A percentile compares a stretch with the other conserved stretches of the same genome.
These are phyloP conservation scores for Naegleria fowleri DNA, from an alignment of 208 protist genomes.

Conservation along the genomic window DNA sequence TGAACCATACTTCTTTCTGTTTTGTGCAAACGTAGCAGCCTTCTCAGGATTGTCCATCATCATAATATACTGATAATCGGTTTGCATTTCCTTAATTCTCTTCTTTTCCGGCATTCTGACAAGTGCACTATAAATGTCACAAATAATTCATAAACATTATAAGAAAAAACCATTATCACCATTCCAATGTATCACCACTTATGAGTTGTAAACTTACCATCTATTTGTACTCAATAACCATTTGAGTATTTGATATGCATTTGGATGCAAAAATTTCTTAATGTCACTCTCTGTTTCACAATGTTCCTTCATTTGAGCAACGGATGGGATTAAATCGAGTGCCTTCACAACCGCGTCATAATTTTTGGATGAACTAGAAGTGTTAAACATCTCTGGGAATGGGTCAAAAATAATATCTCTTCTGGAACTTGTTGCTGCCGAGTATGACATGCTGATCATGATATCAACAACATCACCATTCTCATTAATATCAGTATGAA, in stretches of 20 bases:
- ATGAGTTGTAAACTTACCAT: not conserved
- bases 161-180: no score
- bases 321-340: not conserved
- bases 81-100: not conserved
- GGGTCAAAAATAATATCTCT: slow-evolving; percentile 12
- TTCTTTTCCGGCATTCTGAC: not conserved
- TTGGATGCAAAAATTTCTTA: not conserved
- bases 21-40: not conserved
- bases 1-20: slow-evolving; percentile 9
- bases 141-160: not conserved
- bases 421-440: not conserved
- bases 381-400: not conserved
- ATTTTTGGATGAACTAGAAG: not conserved
- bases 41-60: slow-evolving; percentile 24
- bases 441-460: not conserved
- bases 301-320: not conserved
- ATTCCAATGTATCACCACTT: no score
- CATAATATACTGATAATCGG: slow-evolving; percentile 7
- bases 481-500: not conserved
- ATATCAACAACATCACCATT: slow-evolving; percentile 12
- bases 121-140: not conserved
- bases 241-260: not conserved
- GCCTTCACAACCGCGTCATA: not conserved
- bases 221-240: not conserved
- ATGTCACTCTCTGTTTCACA: not conserved